Base-by-base conservation (phyloP, 1,284 basidiomycete species). In the Moesziomyces antarcticus region DNA sequence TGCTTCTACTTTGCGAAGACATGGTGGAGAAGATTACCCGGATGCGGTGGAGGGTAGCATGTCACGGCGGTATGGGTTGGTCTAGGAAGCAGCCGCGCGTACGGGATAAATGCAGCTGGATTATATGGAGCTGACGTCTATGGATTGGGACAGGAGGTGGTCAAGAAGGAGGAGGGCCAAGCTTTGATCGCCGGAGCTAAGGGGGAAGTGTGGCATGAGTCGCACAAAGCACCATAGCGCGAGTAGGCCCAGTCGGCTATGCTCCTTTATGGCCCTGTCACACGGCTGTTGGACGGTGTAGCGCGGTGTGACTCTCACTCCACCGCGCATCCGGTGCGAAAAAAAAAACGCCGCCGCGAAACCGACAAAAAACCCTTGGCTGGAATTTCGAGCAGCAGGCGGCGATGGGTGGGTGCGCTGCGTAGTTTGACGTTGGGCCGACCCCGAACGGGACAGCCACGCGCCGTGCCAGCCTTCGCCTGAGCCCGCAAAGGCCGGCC, bases 1-100 rank as follows among this genome's bases (percentile, higher is more conserved):
- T 62, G 41, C 58, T 62, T 51, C 50, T 54, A 37, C 51, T 57
- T 37, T 42, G 43, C 21, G 52, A 69, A 13, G 60, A 49, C 59
- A 69, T 63, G 22, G 40, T 56, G 66, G 58, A 16, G 20, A 21
- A 21, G 45, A 41, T 45, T 50, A 33, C 16, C 24, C 14, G 18
- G 20, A n/a, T 1, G 20, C 18, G 24, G 22, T 47, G 21, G 55
- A 49, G 14, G 37, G 60, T 45, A 50, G 49, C 66, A 68, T 68
- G 58, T 41, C 58, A 56, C 46, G 54, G 45, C 44, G 45, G 24
- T 22, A 14, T 8, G 44, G 35, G 4, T n/a, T 47, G 14, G 53
- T 50, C 9, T 16, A 4, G n/a, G 11, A 49, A 42, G 22, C 21
- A 27, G 37, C 16, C 37, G 37, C 16, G 37, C 16, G 37, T 8